phyloP scores from a whole-genome alignment of 805 yeast genomes.

The Candida michaelii region DNA sequence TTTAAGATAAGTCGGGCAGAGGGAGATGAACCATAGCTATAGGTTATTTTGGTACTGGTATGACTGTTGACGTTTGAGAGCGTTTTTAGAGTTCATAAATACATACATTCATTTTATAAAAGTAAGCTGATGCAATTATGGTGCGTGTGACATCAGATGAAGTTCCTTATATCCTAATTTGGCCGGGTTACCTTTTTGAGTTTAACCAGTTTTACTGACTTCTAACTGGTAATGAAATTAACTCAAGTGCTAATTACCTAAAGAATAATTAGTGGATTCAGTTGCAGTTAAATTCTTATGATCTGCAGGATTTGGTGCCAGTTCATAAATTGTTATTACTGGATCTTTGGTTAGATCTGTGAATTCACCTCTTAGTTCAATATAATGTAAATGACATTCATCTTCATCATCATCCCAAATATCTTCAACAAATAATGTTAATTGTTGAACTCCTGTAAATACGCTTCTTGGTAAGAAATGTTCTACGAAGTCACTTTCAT shows the following conservation, averaged over 20 bases:
- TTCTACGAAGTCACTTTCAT: slow-evolving; percentile 65
- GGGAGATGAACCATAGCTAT: too few relatives aligned
- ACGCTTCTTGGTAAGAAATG: slow-evolving; percentile 74
- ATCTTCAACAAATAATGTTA: slow-evolving; percentile 67
- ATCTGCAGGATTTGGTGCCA: slow-evolving; percentile 91
- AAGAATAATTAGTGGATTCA: slow-evolving; percentile 8
- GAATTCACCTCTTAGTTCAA: slow-evolving; percentile 79
- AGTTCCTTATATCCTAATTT: not conserved
- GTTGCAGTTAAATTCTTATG: slow-evolving; percentile 47
- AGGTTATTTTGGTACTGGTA: too few relatives aligned
- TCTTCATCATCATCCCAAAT: slow-evolving; percentile 53
- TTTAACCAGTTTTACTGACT: too few relatives aligned
- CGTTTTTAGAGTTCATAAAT: not conserved
- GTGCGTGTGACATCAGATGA: slow-evolving; percentile 1
- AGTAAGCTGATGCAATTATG: not conserved
- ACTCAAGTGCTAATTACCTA: slow-evolving; percentile 6
- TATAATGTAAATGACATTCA: slow-evolving; percentile 56
- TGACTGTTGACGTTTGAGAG: too few relatives aligned
- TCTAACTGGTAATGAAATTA: too few relatives aligned
- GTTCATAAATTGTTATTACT: slow-evolving; percentile 75
- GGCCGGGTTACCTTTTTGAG: not conserved
- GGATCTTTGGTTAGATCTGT: slow-evolving; percentile 63
- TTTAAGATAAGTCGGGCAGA: not conserved
- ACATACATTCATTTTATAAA: not conserved
- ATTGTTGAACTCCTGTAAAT: slow-evolving; percentile 66